These are phyloP conservation scores for Rhizophora mangle DNA, from an alignment of 345 rosid species.

Conservation along the genomic window DNA sequence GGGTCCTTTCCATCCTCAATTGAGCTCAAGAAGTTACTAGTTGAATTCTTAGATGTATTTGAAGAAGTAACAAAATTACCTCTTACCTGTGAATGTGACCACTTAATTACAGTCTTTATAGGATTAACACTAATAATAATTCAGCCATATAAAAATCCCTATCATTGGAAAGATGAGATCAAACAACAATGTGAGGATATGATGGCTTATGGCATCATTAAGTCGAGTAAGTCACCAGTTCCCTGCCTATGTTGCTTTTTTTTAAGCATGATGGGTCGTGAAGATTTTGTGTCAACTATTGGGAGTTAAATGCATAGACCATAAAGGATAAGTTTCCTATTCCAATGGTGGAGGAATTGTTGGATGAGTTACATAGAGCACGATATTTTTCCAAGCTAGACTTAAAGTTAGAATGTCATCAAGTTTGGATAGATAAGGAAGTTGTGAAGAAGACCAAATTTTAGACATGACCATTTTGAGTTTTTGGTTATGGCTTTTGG, in stretches of 20 bases:
- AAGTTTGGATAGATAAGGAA: neutral
- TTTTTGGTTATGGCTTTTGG: neutral
- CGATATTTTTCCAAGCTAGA: neutral
- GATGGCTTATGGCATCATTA: neutral
- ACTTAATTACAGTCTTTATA: neutral
- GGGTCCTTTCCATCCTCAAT: neutral
- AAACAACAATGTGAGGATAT: neutral
- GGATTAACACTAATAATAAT: neutral
- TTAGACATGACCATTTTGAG: neutral
- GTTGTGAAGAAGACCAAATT: neutral
- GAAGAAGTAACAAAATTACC: neutral
- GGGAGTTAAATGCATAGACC: neutral
- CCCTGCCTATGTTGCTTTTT: neutral
- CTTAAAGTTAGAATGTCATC: neutral
- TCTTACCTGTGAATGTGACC: neutral
- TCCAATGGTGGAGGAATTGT: neutral
- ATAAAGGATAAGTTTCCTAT: neutral
- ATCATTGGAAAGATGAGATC: neutral
- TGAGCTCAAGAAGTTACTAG: neutral
- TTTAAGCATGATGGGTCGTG: neutral
- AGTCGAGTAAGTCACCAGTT: neutral
- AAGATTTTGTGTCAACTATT: neutral
- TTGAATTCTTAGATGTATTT: neutral
- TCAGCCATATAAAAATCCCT: neutral
- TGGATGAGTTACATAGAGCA: neutral